Base-by-base conservation (phyloP, 2,329 filamentous ascomycete genomes). In the Elsinoe australis region DNA sequence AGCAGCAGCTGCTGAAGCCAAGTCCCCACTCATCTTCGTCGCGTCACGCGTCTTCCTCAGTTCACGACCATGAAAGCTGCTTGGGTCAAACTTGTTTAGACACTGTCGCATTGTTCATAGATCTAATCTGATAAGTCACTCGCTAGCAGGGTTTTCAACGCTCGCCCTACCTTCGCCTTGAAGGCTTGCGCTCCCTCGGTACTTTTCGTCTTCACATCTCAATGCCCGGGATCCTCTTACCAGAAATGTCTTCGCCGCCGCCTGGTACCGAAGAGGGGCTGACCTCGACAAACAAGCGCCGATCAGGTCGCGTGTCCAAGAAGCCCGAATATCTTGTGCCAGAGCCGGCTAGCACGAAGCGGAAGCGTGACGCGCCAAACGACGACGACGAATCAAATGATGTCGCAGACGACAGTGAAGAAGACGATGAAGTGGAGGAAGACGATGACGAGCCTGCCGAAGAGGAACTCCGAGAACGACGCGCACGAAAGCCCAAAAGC, bases 391-490 rank as follows among this genome's bases (percentile, higher is more conserved):
- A 61, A 19, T 61, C 58, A 24, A 63, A 65, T n/a, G 63, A 55
- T 17, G 55, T 55, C 15, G 61, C 61, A 8, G 53, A 58, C 3
- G 54, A 61, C 10, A 61, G 54, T 29, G 55, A 63, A 5, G 57
- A 56, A 3, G 56, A 56, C n/a, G 58, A 61, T 22, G 62, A 61
- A 17, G 63, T 67, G 4, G 63, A 67, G 8, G 60, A 58, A 8
- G 67, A 62, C 33, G 50, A 58, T 18, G 53, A 50, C 17, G 64
- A 64, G 49, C 64, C 71, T 12, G 69, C 70, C 36, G 72, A 74
- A 56, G 73, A 76, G 55, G 72, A 74, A 59, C 44, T 71, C 15
- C 66, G 66, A 51, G 71, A 70, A 52, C 62, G 54, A 46, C 52
- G 54, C 19, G 58, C 58, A 48, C 59, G 52, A 49, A 60, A 61